Base-by-base conservation (phyloP, 2,329 filamentous ascomycete genomes). In the Mollisiaceae sp. region DNA sequence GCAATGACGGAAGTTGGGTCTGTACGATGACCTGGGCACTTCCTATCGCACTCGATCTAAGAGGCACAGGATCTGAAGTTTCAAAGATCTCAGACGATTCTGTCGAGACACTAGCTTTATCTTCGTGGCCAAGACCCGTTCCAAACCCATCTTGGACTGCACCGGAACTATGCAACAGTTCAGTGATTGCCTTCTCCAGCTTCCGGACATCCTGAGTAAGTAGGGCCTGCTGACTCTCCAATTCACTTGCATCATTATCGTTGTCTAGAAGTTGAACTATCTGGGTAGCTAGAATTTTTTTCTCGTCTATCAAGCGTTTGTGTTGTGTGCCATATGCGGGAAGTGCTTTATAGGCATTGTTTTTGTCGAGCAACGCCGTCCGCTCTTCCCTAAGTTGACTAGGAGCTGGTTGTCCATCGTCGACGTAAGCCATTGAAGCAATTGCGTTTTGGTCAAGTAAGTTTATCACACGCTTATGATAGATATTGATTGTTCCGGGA, bases 11-110 rank as follows among this genome's bases (percentile, higher is more conserved):
- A 56, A 73, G 63, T 55, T 75, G 73, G 18, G 75, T 75, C 54
- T 76, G 74, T 38, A 70, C 61, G 20, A 76, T 70, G 24, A 76
- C 62, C 59, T 76, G 75, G 60, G 72, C 65, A 66, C 71, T 74
- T 12, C 66, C 64, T 59, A 66, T 61, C 14, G 65, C 69, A 64
- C 72, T 74, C 18, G 71, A 69, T 54, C 63, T 65, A 20, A 67
- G 65, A 9, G 63, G 47, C 6, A 63, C 24, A 22, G 66, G 62
- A 27, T 27, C 52, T 14, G 41, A 32, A 38, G 18, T 36, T 11
- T 70, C 69, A 6, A 47, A 45, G n/a, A 22, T n/a, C 22, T 66
- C 71, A 0, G 50, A 62, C 8, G 63, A 47, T 11, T 41, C 55
- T 11, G 45, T 36, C 11, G 47, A 45, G 56, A 41, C 14, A 41